Evolutionary conservation across 805 yeast genomes (phyloP), one percentile per base, ranked within the genome.

Genomic region (Hanseniaspora pseudoguilliermondii): DNA sequence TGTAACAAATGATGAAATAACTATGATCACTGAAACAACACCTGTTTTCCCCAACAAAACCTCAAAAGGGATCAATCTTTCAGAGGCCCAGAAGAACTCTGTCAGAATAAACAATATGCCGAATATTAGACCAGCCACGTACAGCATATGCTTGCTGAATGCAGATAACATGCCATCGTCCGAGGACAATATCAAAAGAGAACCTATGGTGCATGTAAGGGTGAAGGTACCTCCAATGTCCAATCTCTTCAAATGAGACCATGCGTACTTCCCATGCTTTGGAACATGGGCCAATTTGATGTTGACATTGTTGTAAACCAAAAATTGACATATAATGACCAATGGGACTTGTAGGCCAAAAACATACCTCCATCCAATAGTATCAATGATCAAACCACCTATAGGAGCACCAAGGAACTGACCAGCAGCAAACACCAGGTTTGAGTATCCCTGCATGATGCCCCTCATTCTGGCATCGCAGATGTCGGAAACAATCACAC

Each of bases 391-490:
- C n/a, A 76, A 59, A 10, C 91, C 89, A 42, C 82, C 84, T 35
- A 79, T 60, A 0, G 80, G 72, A 1, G 88, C 91, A 13, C 93
- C 91, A 48, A 77, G 64, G 4, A 83, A 78, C 23, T 86, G 84
- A 5, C 96, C 96, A 20, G 80, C 64, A 23, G 89, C 89, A 63
- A 76, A 88, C 29, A 79, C 81, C 18, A 88, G 73, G 65, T 86
- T 87, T 20, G 87, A 89, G 59, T 84, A 71, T 1, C 96, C 96
- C 67, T 88, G 96, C 67, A 78, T 86, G 36, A 85, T 66, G 2
- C 95, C 95, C 49, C 96, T 73, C 55, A 84, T 81, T 58, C 90
- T 74, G 50, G 83, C 74, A 0, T 93, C 82, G 29, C 89, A 82
- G 48, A 86, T 71, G 67, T 88, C 96, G 29, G 86, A 79, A 61